Evolutionary conservation across 2,329 filamentous ascomycete genomes (phyloP).

Genomic region (Nemania bipapillata): DNA sequence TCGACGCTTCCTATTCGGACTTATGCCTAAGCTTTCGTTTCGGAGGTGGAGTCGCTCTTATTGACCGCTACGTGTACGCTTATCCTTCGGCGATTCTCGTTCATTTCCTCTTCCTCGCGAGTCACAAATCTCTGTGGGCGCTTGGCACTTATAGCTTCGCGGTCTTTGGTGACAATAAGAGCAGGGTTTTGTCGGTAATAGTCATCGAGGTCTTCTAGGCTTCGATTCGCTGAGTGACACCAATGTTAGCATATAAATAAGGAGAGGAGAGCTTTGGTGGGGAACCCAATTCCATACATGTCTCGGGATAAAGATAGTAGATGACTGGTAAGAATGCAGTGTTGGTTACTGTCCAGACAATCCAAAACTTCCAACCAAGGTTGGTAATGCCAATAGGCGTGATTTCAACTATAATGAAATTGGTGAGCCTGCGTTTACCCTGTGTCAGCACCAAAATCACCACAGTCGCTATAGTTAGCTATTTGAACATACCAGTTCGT

Average conservation of each 20-base stretch:
- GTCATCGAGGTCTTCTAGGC: not conserved
- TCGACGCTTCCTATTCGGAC: too few species aligned
- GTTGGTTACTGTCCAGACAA: slow-evolving; percentile 74
- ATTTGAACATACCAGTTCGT: slow-evolving; percentile 71
- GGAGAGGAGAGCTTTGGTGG: too few species aligned
- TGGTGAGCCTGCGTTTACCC: slow-evolving; percentile 20
- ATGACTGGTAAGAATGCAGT: slow-evolving; percentile 67
- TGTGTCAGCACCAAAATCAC: too few species aligned
- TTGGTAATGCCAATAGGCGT: slow-evolving; percentile 68
- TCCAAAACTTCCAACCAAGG: slow-evolving; percentile 70
- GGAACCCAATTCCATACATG: too few species aligned
- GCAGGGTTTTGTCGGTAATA: not conserved
- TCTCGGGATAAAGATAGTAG: slow-evolving; percentile 74
- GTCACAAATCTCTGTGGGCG: not conserved
- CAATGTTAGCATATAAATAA: too few species aligned
- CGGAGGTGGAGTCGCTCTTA: not conserved
- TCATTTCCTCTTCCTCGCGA: not conserved
- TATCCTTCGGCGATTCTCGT: not conserved
- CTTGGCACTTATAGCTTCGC: slow-evolving; percentile 7
- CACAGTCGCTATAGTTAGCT: not conserved
- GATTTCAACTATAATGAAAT: slow-evolving; percentile 57
- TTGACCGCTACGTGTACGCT: not conserved
- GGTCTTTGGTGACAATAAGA: not conserved
- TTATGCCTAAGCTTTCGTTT: too few species aligned
- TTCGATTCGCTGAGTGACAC: not conserved